Evolutionary conservation across 192 early-diverging fungal species (phyloP).

Genomic region (Podila verticillata): DNA sequence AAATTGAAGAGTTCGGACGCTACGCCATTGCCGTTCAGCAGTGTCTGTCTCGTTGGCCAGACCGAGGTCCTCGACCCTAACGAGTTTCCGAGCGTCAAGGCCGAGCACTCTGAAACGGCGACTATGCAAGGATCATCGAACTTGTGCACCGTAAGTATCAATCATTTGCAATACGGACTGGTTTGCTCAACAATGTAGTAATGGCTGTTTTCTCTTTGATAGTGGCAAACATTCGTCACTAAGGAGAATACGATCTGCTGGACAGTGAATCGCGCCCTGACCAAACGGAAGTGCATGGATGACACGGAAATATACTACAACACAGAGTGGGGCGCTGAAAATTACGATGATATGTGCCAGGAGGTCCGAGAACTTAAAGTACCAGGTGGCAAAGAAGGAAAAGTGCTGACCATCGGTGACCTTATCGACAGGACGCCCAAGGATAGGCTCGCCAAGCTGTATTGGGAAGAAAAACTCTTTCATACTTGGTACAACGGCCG

Average conservation of each 20-base stretch:
- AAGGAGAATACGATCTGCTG: constrained; percentile 5
- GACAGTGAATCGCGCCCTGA: constrained; percentile 5
- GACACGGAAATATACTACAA: constrained; percentile 6
- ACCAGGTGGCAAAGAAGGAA: neutral
- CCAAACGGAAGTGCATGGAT: neutral
- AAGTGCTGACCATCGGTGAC: constrained; percentile 1
- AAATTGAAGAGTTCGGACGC: neutral
- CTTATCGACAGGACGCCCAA: constrained; percentile 14
- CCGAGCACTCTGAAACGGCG: neutral
- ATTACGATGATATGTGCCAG: constrained; percentile 11
- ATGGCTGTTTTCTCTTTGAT: neutral
- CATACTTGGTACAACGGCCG: too few relatives aligned
- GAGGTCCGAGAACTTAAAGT: constrained; percentile 18
- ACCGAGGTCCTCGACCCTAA: neutral
- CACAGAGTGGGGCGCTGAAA: constrained; percentile 27
- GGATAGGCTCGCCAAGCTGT: constrained; percentile 14
- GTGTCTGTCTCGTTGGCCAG: neutral
- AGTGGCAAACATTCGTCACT: constrained; percentile 22
- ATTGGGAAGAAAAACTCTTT: neutral
- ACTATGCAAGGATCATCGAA: neutral
- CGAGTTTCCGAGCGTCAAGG: too few relatives aligned
- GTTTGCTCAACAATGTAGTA: too few relatives aligned
- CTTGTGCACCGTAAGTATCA: neutral
- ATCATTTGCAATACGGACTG: neutral
- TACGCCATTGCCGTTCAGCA: neutral